Evolutionary conservation across 805 yeast genomes (phyloP), one percentile per base, ranked within the genome.

Genomic region (Saccharomyces eubayanus): DNA sequence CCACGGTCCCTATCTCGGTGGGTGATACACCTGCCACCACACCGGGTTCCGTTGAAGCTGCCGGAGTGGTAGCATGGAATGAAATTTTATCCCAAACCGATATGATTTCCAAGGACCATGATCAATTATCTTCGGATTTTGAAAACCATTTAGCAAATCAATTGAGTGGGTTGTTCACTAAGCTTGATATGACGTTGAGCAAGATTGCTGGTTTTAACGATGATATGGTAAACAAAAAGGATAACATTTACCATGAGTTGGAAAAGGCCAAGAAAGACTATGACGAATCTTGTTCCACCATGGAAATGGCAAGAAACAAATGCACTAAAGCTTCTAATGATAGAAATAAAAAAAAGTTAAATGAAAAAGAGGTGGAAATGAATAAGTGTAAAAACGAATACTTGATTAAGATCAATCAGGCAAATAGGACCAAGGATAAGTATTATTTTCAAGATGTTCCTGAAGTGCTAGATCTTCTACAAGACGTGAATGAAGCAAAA

Each of bases 1-100:
- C 76, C 16, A 75, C 89, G 10, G 80, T 92, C 0, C 67, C 72
- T 12, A 70, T 94, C 29, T 82, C 91, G 47, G 99, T 94, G 2
- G 99, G 99, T 28, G 96, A 89, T 56, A 80, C 80, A 16, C 99
- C 99, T 0, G 79, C 83, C 46, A 80, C 88, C 46, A 94, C 99
- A 0, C 98, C 99, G 0, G 99, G 99, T 0, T 89, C 97, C 0
- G 74, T 92, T 50, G 98, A 94, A 66, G 79, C 87, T 58, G 96
- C 97, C 0, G 77, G 87, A 14, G 72, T 91, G 57, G 96, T 88
- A 11, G 81, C 96, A 1, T 92, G 99, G 99, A 89, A 81, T 47
- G 96, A 89, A 58, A 80, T 91, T 6, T 77, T 92, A 55, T 77
- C 86, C 2, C 94, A 89, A 64, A 88, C 96, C 1, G 97, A 91